Evolutionary conservation across 2,329 filamentous ascomycete genomes (phyloP).

Genomic region (Xylaria digitata): DNA sequence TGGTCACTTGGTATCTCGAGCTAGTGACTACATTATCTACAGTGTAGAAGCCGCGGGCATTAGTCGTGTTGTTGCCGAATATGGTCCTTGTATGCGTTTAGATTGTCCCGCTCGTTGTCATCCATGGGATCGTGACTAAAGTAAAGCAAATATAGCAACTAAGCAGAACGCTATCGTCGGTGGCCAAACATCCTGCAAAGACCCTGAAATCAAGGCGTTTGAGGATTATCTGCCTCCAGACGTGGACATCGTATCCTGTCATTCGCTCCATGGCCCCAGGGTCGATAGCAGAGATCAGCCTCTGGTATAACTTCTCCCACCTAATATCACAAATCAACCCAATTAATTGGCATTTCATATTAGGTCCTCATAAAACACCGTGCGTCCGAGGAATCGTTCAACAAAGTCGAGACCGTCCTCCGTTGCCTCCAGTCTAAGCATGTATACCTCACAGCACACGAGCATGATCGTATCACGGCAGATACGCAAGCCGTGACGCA

Average conservation of each 20-base stretch:
- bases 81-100: constrained; percentile 83
- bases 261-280: constrained; percentile 93
- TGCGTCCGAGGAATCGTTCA: constrained; percentile 78
- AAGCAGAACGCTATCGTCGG: constrained; percentile 96
- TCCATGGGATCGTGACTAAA: constrained; percentile 21
- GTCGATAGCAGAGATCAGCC: constrained; percentile 91
- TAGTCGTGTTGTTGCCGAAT: constrained; percentile 85
- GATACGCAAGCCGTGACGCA: constrained; percentile 99
- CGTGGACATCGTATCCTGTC: constrained; percentile 93
- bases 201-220: constrained; percentile 93
- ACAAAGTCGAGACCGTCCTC: constrained; percentile 83
- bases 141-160: constrained; percentile 72
- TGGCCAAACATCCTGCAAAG: constrained; percentile 98
- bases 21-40: constrained; percentile 99
- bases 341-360: background rate
- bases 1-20: constrained; percentile 94
- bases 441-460: constrained; percentile 85
- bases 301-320: constrained; percentile 67
- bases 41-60: constrained; percentile 95
- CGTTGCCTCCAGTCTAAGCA: constrained; percentile 86
- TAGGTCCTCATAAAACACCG: constrained; percentile 90
- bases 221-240: constrained; percentile 87
- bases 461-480: constrained; percentile 96
- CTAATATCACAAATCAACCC: background rate
- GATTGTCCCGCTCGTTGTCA: constrained; percentile 35